Evolutionary conservation across 2,329 filamentous ascomycete species (phyloP), one percentile per base, ranked within the genome.

Genomic region (Alternaria sp.): DNA sequence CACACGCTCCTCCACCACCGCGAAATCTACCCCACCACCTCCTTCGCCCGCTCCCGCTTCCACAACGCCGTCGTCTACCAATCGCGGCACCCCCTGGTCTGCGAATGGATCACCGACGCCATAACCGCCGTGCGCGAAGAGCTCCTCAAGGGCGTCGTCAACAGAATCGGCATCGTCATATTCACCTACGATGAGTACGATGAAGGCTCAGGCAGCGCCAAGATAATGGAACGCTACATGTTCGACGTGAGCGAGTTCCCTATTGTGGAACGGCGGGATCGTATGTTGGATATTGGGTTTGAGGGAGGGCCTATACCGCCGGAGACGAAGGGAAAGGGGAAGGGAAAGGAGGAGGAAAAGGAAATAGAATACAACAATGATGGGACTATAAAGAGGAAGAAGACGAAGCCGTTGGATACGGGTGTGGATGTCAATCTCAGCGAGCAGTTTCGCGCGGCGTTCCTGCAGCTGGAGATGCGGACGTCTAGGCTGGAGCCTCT

Each of bases 1-100:
- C 94, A 97, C 84, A 92, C 93, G 63, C 90, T 97, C 72, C 88
- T 97, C 70, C 95, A 90, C 83, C 89, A 96, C 74, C 92, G 94
- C 71, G 81, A 81, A 63, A 88, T 97, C 74, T 97, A 97, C 80
- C 93, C 94, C 0, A 80, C 83, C 53, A 82, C 87, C 26, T 92
- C 93, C 37, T 97, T 97, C 82, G 87, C 95, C 61, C 88, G 90
- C 45, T 88, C 90, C 43, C 88, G 91, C 67, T 93, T 92, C 73
- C 94, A 94, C 84, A 94, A 95, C 81, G 89, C 93, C 62, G 87
- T 93, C 28, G 91, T 96, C 49, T 90, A 92, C 72, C 94, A 97
- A 78, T 95, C 89, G 64, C 91, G 94, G 61, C 94, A 97, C 79
- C 93, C 94, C 0, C 88, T 88, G 71, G 91, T 97, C 68, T 96